Evolutionary conservation across 768 basidiomycete species (phyloP).

Genomic region (Mycena albidolilacea): DNA sequence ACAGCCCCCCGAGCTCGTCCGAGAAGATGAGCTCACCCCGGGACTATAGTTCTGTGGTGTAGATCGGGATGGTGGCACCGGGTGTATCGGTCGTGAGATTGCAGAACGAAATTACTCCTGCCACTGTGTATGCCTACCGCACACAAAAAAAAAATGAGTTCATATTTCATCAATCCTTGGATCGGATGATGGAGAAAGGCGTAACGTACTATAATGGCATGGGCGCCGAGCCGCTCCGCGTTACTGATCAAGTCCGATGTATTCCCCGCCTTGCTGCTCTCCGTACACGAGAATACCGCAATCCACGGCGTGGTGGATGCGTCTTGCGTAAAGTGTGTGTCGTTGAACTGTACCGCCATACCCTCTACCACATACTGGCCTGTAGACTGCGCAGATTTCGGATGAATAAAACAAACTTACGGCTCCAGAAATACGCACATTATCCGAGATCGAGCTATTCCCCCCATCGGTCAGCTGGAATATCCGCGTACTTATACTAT

Average conservation of each 20-base stretch:
- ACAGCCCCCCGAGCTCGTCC: background rate
- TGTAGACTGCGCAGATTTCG: conserved; percentile 2
- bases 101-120: background rate
- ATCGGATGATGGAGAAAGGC: conserved; percentile 9
- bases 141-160: background rate
- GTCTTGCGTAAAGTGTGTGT: conserved; percentile 20
- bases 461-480: conserved; percentile 30
- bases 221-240: conserved; percentile 23
- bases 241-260: conserved; percentile 24
- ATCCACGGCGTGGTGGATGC: conserved; percentile 24
- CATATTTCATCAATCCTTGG: background rate
- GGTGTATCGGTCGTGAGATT: conserved; percentile 16
- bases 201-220: background rate
- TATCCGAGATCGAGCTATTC: conserved; percentile 11
- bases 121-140: conserved; percentile 15
- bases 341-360: conserved; percentile 34
- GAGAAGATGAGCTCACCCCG: background rate
- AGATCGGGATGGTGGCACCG: conserved; percentile 19
- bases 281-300: conserved; percentile 16
- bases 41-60: conserved; percentile 7
- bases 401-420: background rate
- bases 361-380: conserved; percentile 16
- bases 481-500: background rate
- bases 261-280: conserved; percentile 1
- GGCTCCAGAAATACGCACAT: conserved; percentile 4